Base-by-base conservation (phyloP, 352 stramenopile species). In the Blastocystis sp. region DNA sequence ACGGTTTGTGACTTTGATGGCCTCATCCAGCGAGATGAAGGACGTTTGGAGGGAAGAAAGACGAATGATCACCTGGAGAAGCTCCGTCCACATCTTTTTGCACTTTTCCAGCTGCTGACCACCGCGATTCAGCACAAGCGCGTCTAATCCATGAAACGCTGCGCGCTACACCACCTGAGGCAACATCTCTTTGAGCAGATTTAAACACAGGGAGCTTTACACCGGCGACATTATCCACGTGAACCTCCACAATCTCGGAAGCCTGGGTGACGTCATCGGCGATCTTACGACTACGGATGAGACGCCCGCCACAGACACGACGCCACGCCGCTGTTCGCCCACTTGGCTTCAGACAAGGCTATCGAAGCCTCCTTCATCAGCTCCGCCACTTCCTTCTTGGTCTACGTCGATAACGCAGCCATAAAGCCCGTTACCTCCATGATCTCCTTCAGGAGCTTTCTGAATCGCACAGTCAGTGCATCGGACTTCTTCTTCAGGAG, bases 201-300 rank as follows among this genome's bases (percentile, higher is more conserved):
- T 95, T 97, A 91, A 99, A 99, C 78, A 99, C 95, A 1, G 97
- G 97, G 24, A 99, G 93, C 92, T 98, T 98, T 4, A 99, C 97
- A 91, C 97, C 97, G 4, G 97, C 97, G 26, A 99, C 97, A 92
- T 99, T 99, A 91, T 99, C 97, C 65, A 98, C 98, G 90, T 96
- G 96, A 76, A 98, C 97, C 90, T 96, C 94, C 76, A 98, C 96
- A 61, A 97, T 95, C 85, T 99, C 94, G 88, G 96, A 94, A 39
- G 97, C 97, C 12, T 94, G 96, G 92, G 96, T 97, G 74, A 96
- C 95, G 62, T 96, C 97, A 92, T 98, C 96, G 71, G 97, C 95
- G 50, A 98, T 95, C 88, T 98, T 89, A 79, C 79, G 79, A 60
- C 79, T 89, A 89, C 9, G 4, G 4, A 13, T 33, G 50, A 90